A percentile compares a stretch with the other conserved stretches of the same genome.
These are phyloP conservation scores for Fusarium sp. DNA, from an alignment of 2,329 filamentous ascomycete species.

Conservation along the genomic window DNA sequence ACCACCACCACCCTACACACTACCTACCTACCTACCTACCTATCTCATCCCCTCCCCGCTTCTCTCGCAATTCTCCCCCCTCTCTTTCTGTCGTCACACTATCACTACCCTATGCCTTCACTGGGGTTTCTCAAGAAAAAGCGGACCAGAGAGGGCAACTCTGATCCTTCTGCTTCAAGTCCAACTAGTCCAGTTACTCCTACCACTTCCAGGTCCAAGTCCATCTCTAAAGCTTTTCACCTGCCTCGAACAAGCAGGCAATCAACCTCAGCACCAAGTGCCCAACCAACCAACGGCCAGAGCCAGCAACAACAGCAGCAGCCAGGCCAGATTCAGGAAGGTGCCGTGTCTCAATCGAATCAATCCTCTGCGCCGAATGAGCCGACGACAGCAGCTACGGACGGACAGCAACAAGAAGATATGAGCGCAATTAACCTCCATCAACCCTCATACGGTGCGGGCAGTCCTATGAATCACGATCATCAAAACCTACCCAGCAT, in stretches of 20 bases:
- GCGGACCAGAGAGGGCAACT: constrained; percentile 90
- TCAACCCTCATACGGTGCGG: constrained; percentile 41
- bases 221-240: constrained; percentile 60
- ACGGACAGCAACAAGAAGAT: constrained; percentile 40
- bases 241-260: constrained; percentile 49
- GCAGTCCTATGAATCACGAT: constrained; percentile 52
- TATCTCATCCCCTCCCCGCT: constrained; percentile 32
- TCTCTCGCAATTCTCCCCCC: constrained; percentile 15
- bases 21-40: constrained; percentile 12
- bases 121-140: constrained; percentile 98
- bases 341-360: constrained; percentile 31
- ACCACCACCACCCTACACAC: constrained; percentile 18
- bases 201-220: constrained; percentile 59
- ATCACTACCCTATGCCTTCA: constrained; percentile 77
- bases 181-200: constrained; percentile 72
- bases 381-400: constrained; percentile 31
- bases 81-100: constrained; percentile 35
- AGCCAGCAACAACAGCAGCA: constrained; percentile 35
- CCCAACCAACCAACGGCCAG: constrained; percentile 24
- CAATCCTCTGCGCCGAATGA: constrained; percentile 30
- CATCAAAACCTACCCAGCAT: constrained; percentile 82
- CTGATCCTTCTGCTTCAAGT: constrained; percentile 74
- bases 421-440: constrained; percentile 46
- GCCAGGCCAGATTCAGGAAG: constrained; percentile 39
- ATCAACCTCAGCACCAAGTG: constrained; percentile 41